phyloP scores from a whole-genome alignment of 1,284 basidiomycete genomes.

The Ustilago loliicola region DNA sequence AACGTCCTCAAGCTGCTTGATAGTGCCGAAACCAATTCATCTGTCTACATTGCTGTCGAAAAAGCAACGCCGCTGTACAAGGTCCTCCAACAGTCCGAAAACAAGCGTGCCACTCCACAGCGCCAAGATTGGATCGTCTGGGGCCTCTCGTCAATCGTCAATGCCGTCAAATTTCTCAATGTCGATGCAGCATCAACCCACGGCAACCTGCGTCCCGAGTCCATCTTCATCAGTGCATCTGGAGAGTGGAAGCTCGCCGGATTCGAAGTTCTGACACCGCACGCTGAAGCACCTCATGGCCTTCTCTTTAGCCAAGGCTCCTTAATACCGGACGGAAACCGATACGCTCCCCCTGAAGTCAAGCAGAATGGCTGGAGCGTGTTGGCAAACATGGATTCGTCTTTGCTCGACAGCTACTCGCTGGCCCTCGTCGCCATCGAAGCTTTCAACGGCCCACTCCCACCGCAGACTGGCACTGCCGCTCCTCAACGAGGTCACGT shows the following conservation, averaged over 20 bases:
- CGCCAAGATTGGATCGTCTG: constrained; percentile 88
- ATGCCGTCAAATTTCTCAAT: constrained; percentile 91
- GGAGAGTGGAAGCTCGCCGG: constrained; percentile 97
- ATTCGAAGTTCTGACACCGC: constrained; percentile 84
- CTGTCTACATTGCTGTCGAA: constrained; percentile 94
- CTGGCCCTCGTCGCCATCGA: constrained; percentile 62
- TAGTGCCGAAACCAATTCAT: constrained; percentile 86
- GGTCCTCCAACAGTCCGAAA: constrained; percentile 72
- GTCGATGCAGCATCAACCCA: constrained; percentile 78
- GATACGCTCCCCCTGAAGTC: constrained; percentile 83
- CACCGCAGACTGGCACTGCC: constrained; percentile 78
- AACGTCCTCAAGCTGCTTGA: constrained; percentile 92
- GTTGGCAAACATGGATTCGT: constrained; percentile 42
- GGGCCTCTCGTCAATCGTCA: constrained; percentile 90
- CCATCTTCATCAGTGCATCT: constrained; percentile 83
- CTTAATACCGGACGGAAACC: constrained; percentile 63
- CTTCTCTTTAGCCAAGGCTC: constrained; percentile 56
- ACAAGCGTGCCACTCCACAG: constrained; percentile 73
- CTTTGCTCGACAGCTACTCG: constrained; percentile 59
- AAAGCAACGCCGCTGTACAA: constrained; percentile 82
- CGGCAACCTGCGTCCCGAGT: constrained; percentile 83
- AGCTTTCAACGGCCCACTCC: constrained; percentile 61
- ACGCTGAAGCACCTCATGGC: constrained; percentile 69
- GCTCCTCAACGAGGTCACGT: constrained; percentile 83
- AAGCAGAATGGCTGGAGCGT: constrained; percentile 81